Base-by-base conservation (phyloP, 805 yeast species). In the Saccharomyces paradoxus region DNA sequence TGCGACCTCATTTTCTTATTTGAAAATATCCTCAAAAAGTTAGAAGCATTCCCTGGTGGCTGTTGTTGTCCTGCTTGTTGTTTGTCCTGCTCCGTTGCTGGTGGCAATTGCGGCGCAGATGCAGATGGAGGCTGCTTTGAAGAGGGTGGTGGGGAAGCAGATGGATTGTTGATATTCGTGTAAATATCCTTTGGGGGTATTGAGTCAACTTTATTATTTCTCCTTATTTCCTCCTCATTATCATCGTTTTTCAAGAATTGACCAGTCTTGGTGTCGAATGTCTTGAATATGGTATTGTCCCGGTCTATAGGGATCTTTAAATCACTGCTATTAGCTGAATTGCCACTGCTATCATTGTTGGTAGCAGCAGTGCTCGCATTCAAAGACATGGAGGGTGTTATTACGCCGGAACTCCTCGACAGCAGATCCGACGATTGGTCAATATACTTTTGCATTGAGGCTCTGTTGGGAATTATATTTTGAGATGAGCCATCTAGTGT, bases 191-290 rank as follows among this genome's bases (percentile, higher is more conserved):
- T 52, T 47, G 56, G 54, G 7, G 56, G 56, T 28, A 55, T 22
- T 8, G 37, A 47, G 27, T 26, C 53, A 37, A 37, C 44, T 37
- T 37, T 37, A 10, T 17, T 37, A 2, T 17, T 37, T 41, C 44
- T 48, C 28, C 47, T 50, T 41, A 32, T 37, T 44, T 48, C 51
- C 31, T 41, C 52, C 10, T 26, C n/a, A 49, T 30, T 48, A 27
- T 17, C 21, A 21, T 12, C 46, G 7, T 30, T 32, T 30, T 27
- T 54, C 50, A 67, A 46, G 55, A 68, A 68, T 37, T 64, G 68
- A 6, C 71, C 71, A 2, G 71, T 67, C 52, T 60, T 62, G 2
- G 63, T 55, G 53, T 68, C 69, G 47, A 68, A 68, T 37, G 64
- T 69, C 55, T 68, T 68, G 54, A 68, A 68, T 9, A 68, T 37